A percentile compares a stretch with the other conserved stretches of the same genome.
Conservation (phyloP, 345 rosid genomes). For the Linum trigynum region DNA sequence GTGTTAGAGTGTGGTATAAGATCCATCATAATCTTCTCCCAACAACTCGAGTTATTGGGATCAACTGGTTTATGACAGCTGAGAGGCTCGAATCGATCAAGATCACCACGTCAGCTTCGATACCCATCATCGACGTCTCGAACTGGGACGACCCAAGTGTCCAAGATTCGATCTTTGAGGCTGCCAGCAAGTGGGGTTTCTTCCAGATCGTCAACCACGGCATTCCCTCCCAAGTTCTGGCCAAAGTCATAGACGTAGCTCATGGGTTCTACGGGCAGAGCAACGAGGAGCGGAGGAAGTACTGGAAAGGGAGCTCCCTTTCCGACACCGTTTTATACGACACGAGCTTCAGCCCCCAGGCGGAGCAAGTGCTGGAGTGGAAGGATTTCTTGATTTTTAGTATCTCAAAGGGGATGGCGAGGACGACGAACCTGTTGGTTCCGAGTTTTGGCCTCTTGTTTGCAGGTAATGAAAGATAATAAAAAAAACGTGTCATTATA, state of each 20-base stretch:
- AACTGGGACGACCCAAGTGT: slow-evolving; percentile 6
- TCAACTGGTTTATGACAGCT: no score
- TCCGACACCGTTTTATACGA: slow-evolving; percentile 4
- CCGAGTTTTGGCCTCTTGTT: slow-evolving; percentile 17
- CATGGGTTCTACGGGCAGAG: slow-evolving; percentile 16
- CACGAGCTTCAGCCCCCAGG: slow-evolving; percentile 18
- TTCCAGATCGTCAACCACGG: slow-evolving; percentile 29
- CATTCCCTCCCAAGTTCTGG: slow-evolving; percentile 13
- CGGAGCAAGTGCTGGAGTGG: slow-evolving; percentile 18
- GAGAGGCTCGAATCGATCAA: not conserved
- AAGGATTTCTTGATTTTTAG: slow-evolving; percentile 17
- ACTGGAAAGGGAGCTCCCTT: slow-evolving; percentile 14
- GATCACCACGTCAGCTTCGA: not conserved
- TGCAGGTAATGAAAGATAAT: slow-evolving; percentile 20
- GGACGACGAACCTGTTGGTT: not conserved
- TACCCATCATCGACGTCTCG: slow-evolving; percentile 7
- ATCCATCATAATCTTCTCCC: no score
- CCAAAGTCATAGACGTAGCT: slow-evolving; percentile 14
- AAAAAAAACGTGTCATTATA: no score
- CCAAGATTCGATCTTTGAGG: slow-evolving; percentile 13
- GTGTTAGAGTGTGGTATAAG: no score
- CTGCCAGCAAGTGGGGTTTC: slow-evolving; percentile 23
- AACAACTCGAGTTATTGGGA: no score
- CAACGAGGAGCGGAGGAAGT: slow-evolving; percentile 15
- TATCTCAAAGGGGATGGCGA: slow-evolving; percentile 2